phyloP scores from a whole-genome alignment of 1,284 basidiomycete species.

The Ganoderma boninense region DNA sequence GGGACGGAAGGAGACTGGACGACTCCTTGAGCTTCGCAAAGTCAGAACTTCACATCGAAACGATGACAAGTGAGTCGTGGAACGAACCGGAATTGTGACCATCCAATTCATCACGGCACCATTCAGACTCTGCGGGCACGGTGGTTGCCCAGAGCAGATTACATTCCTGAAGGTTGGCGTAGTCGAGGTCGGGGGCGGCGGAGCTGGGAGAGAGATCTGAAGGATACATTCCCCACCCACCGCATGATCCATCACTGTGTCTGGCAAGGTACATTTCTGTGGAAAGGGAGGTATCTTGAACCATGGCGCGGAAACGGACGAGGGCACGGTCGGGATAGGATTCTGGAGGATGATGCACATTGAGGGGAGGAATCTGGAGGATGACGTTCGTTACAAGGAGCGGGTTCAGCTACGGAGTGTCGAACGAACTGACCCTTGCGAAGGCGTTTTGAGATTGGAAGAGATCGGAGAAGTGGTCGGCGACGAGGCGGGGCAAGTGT shows the following conservation, averaged over 20 bases:
- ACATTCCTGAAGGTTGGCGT: slow-evolving; percentile 65
- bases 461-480: slow-evolving; percentile 57
- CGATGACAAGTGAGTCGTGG: not conserved
- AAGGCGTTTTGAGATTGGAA: slow-evolving; percentile 54
- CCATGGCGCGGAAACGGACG: slow-evolving; percentile 76
- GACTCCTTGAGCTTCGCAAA: not conserved
- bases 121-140: slow-evolving; percentile 69
- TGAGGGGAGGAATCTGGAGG: slow-evolving; percentile 62
- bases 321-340: slow-evolving; percentile 57
- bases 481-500: slow-evolving; percentile 56
- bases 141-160: slow-evolving; percentile 73
- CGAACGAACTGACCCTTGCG: slow-evolving; percentile 47
- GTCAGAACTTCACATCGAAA: not conserved
- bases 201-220: slow-evolving; percentile 23
- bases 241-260: slow-evolving; percentile 51
- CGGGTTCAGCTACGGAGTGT: not conserved
- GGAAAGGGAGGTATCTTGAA: slow-evolving; percentile 81
- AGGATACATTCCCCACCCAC: slow-evolving; percentile 74
- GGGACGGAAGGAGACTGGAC: not conserved
- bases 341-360: slow-evolving; percentile 55
- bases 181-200: slow-evolving; percentile 48
- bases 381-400: not conserved
- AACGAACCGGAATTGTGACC: slow-evolving; percentile 33
- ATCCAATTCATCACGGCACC: slow-evolving; percentile 51
- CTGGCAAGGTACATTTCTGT: slow-evolving; percentile 74